Conservation (phyloP, 192 early-diverging fungal genomes). For the Martensiomyces pterosporus region DNA sequence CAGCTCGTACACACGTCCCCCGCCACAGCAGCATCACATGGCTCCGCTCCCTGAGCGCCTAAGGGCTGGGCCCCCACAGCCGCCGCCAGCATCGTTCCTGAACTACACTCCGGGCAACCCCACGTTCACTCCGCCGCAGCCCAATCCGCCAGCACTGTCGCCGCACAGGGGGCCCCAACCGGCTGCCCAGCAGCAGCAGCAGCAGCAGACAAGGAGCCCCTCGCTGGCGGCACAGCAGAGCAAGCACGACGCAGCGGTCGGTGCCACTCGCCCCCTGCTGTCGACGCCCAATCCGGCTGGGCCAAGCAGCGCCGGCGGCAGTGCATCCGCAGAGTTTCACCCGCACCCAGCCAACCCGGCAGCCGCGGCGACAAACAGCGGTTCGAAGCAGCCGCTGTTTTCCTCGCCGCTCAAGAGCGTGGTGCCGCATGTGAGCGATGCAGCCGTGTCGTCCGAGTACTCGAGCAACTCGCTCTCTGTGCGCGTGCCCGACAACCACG, state of each 20-base stretch:
- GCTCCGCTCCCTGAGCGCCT: slow-evolving; percentile 26
- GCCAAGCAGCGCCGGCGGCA: background rate
- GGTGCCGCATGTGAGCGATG: too few species aligned
- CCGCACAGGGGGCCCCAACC: too few species aligned
- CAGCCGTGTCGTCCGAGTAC: too few species aligned
- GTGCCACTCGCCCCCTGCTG: too few species aligned
- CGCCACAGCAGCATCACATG: slow-evolving; percentile 14
- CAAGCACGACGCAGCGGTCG: too few species aligned
- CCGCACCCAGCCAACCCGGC: background rate
- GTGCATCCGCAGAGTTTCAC: background rate
- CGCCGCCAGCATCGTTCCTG: slow-evolving; percentile 14
- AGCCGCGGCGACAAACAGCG: background rate
- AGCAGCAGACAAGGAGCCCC: too few species aligned
- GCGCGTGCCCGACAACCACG: background rate
- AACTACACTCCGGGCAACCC: slow-evolving; percentile 31
- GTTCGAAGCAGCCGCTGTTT: background rate
- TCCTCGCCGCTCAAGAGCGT: background rate
- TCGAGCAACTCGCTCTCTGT: too few species aligned
- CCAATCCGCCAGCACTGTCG: too few species aligned
- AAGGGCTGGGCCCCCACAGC: slow-evolving; percentile 1
- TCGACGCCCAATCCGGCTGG: too few species aligned
- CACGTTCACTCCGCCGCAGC: too few species aligned
- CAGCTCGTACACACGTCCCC: background rate
- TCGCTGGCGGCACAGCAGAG: too few species aligned
- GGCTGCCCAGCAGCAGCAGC: too few species aligned